Base-by-base conservation (phyloP, 2,329 filamentous ascomycete species). In the Fusarium compactum region DNA sequence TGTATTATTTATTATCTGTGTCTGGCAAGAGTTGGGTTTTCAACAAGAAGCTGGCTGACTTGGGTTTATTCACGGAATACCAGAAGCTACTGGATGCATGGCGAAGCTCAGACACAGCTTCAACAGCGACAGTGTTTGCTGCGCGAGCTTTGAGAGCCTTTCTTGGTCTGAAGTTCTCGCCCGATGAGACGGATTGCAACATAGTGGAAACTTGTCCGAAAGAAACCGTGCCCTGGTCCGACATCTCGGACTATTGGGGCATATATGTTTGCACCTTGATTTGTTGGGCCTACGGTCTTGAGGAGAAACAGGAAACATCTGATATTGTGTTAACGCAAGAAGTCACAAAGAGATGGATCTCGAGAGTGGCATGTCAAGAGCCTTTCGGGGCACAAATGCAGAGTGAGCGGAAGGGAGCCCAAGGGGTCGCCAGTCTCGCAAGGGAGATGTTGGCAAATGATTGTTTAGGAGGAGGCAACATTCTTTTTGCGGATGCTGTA, bases 1-100 rank as follows among this genome's bases (percentile, higher is more conserved):
- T 90, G 7, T 83, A 85, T 65, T 84, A 85, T 67, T 82, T 90
- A 1, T 81, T 90, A 20, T 86, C 86, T 14, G 85, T 89, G 10
- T 85, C 85, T 29, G 87, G 87, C 50, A 84, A 89, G 65, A 87
- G 83, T 55, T 89, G 86, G 86, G 80, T 87, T 22, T 88, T 89
- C 72, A 83, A 84, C 53, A 82, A 84, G 58, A 89, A 89, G 71
- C 78, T 89, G 8, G 76, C 82, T 4, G 78, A 81, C 7, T 76
- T 78, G 4, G 79, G 80, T 27, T 75, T 79, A 14, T 89, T 86
- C 68, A 71, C 78, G 46, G 81, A 84, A 66, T 83, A 86, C 65
- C 82, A 85, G 74, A 78, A 77, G 56, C 81, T 81, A 20, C 80
- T 90, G 6, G 79, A 80, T 29, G 71, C 75, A 34, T 88, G 86